Percentiles rank a stretch among this genome's conserved stretches.
Conservation (phyloP, 78 protist genomes). For the Dictyostelium brefeldianum region DNA sequence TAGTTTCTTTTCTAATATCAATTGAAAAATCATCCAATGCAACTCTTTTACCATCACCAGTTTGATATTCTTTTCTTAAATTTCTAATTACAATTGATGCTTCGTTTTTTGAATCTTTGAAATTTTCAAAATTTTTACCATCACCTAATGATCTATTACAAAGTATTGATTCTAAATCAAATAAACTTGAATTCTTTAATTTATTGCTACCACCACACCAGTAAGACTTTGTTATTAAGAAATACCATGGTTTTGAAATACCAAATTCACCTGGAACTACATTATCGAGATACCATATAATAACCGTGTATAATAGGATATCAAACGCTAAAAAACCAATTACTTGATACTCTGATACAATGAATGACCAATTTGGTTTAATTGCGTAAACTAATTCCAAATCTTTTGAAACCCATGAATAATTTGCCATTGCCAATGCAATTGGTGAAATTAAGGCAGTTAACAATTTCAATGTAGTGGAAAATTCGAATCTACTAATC, state of each 20-base stretch:
- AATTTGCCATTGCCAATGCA: background rate
- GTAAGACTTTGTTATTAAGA: constrained; percentile 9
- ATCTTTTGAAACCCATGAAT: background rate
- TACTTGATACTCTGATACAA: background rate
- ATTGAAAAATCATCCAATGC: constrained; percentile 17
- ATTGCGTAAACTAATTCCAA: background rate
- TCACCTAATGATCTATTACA: background rate
- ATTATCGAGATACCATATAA: constrained; percentile 57
- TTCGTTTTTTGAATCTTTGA: background rate
- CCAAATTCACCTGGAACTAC: constrained; percentile 50
- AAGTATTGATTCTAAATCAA: background rate
- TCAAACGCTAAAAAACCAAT: background rate
- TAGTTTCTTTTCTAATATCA: background rate
- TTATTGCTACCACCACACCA: too few relatives aligned
- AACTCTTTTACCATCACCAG: constrained; percentile 8
- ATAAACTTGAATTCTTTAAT: background rate
- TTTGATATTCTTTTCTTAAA: constrained; percentile 14
- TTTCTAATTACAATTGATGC: constrained; percentile 8
- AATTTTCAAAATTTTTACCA: background rate
- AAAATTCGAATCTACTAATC: background rate
- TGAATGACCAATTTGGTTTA: background rate
- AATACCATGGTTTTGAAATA: constrained; percentile 33
- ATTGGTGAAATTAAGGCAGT: background rate
- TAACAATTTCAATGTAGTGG: background rate
- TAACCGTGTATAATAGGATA: background rate